Conservation (phyloP, 306 rosid genomes). For the Fragaria vesca region DNA sequence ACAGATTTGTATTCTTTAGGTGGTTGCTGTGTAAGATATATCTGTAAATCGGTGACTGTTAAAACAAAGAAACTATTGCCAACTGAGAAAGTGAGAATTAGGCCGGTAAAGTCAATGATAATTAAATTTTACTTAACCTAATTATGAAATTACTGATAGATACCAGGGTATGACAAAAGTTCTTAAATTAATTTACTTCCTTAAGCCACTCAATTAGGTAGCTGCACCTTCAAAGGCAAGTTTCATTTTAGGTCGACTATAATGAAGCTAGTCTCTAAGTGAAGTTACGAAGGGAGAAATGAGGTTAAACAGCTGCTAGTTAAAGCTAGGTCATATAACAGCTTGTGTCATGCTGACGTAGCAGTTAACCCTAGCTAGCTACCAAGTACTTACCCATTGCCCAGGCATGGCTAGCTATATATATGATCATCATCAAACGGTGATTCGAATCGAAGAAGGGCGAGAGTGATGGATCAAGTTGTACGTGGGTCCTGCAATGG, state of each 20-base stretch:
- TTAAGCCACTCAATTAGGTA: background rate
- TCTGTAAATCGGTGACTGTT: background rate
- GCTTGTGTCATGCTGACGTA: conserved; percentile 4
- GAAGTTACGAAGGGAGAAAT: background rate
- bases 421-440: background rate
- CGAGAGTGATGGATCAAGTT: background rate
- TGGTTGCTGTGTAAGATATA: background rate
- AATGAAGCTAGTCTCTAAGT: background rate
- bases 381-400: background rate
- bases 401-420: too few relatives aligned
- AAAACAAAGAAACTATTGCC: background rate
- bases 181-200: background rate
- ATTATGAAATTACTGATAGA: background rate
- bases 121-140: background rate
- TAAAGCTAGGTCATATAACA: background rate
- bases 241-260: background rate
- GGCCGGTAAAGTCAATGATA: background rate
- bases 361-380: background rate
- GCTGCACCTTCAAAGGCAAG: background rate
- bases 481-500: background rate
- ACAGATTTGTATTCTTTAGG: background rate
- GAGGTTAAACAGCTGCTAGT: background rate
- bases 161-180: background rate
- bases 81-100: background rate
- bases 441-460: background rate